phyloP scores from a whole-genome alignment of 345 rosid species.

The Capsella bursapastoris region DNA sequence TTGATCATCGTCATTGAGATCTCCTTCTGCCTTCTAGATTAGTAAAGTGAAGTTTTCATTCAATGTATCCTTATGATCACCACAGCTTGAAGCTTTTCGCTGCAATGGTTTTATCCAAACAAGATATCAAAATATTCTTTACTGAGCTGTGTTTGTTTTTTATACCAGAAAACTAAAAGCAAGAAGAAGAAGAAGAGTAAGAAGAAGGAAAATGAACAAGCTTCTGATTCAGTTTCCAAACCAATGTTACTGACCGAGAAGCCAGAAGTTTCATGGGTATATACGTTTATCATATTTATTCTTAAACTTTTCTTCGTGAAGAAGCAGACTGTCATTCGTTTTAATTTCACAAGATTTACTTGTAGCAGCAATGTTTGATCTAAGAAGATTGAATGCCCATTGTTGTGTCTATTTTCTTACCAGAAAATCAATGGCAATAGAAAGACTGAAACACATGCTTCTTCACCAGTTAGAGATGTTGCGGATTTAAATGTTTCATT shows the following conservation, averaged over 20 bases:
- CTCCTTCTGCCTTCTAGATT: slow-evolving; percentile 9
- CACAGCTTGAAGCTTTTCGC: background rate
- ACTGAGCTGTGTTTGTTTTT: background rate
- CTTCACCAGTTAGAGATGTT: slow-evolving; percentile 14
- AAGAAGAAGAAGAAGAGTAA: slow-evolving; percentile 6
- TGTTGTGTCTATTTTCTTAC: background rate
- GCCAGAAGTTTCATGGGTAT: slow-evolving; percentile 32
- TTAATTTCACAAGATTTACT: background rate
- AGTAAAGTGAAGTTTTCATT: slow-evolving; percentile 3
- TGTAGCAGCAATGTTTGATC: background rate
- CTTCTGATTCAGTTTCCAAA: slow-evolving; percentile 29
- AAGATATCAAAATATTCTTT: background rate
- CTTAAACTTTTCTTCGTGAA: background rate
- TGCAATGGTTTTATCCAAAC: slow-evolving; percentile 4
- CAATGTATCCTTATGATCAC: background rate
- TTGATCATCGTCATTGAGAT: background rate
- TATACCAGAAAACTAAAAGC: slow-evolving; percentile 12
- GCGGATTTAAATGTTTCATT: background rate
- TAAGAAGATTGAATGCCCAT: slow-evolving; percentile 5
- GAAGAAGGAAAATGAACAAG: slow-evolving; percentile 14
- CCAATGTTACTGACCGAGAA: slow-evolving; percentile 37
- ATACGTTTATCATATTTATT: background rate
- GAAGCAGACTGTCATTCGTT: background rate
- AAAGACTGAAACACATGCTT: slow-evolving; percentile 2
- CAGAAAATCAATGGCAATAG: slow-evolving; percentile 21